Base-by-base conservation (phyloP, 176 grass and related monocot genomes). In the Luzula sylvatica region DNA sequence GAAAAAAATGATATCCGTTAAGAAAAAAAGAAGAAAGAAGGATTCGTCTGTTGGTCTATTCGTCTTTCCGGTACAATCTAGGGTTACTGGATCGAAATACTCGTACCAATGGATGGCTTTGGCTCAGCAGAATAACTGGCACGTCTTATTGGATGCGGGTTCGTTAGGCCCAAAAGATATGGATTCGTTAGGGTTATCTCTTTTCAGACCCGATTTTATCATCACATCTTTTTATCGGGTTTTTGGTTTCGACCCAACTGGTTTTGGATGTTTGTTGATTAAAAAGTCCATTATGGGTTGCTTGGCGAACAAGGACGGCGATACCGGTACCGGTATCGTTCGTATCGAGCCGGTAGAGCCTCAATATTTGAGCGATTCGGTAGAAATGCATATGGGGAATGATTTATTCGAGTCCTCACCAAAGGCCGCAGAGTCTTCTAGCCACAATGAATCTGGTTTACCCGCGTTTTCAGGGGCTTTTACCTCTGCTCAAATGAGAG, bases 41-140 rank as follows among this genome's bases (percentile, higher is more conserved):
- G 92, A 87, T 19, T 80, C 75, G 0, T 83, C 92, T 15, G 81
- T 75, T 5, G 92, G 92, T 3, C 67, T 98, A 0, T 98, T 98
- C 65, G 92, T 90, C 44, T 98, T 98, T 61, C 92, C 92, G 5
- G 92, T 90, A 52, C 92, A 98, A 19, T 98, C 92, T 7, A 85
- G 92, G 69, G 92, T 98, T 40, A 98, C 92, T 8, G 92, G 92
- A 1, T 75, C 92, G 0, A 98, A 98, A 71, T 98, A 98, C 56
- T 90, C 92, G 0, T 98, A 98, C 53, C 92, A 98, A 56, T 98
- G 86, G 86, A 98, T 98, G 92, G 92, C 92, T 73, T 59, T 98
- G 78, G 92, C 92, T 14, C 92, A 98, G 60, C 92, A 98, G 86
- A 98, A 90, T 44, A 81, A 86, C 61, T 98, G 92, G 92, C 92